A percentile compares a stretch with the other conserved stretches of the same genome.
phyloP scores from a whole-genome alignment of 257 asterid genomes.

The Solanum gandarillasii region DNA sequence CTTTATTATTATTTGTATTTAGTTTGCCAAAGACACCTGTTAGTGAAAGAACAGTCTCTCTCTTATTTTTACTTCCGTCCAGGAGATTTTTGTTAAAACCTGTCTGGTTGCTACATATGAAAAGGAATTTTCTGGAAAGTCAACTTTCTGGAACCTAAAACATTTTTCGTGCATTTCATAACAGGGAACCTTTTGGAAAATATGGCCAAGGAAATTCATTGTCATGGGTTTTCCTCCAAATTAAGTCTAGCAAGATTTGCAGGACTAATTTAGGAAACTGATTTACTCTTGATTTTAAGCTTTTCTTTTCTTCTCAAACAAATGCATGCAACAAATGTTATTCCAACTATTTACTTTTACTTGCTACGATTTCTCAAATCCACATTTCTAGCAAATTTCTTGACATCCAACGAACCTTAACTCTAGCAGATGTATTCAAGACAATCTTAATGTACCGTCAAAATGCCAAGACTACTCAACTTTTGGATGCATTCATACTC shows the following conservation, averaged over 20 bases:
- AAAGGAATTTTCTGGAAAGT: neutral
- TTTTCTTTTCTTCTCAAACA: neutral
- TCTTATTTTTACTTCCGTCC: neutral
- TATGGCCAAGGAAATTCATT: neutral
- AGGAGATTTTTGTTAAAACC: neutral
- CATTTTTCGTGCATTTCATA: neutral
- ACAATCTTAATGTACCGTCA: neutral
- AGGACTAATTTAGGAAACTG: neutral
- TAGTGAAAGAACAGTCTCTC: neutral
- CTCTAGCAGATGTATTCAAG: neutral
- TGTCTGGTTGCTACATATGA: neutral
- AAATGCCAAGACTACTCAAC: neutral
- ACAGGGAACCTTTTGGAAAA: neutral
- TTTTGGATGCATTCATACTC: neutral
- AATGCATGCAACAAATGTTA: neutral
- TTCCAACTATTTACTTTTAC: neutral
- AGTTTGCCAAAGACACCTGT: neutral
- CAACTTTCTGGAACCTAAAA: neutral
- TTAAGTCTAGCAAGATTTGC: neutral
- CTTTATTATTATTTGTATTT: neutral
- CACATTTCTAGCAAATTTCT: neutral
- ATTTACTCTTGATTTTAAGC: neutral
- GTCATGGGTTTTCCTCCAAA: neutral
- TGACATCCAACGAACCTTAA: neutral
- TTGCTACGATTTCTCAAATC: neutral